Conservation (phyloP, 2,329 filamentous ascomycete genomes). For the Penicillium sp. region DNA sequence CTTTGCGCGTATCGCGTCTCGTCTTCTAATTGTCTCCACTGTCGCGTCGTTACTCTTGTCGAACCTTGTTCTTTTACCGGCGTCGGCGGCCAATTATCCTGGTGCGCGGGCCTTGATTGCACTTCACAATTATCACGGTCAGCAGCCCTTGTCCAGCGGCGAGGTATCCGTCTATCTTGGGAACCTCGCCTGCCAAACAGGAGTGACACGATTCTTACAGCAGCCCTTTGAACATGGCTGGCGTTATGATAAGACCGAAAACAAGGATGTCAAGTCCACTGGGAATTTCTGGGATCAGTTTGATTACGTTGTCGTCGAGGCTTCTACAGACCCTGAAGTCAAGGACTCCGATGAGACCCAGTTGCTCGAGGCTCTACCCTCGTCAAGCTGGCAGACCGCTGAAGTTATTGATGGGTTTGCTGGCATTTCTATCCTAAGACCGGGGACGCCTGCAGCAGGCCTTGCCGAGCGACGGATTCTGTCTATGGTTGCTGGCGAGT, state of each 20-base stretch:
- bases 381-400: constrained; percentile 54
- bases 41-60: constrained; percentile 64
- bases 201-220: constrained; percentile 64
- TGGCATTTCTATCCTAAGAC: constrained; percentile 54
- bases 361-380: constrained; percentile 39
- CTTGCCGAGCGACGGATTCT: constrained; percentile 42
- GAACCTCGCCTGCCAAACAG: constrained; percentile 66
- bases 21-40: constrained; percentile 63
- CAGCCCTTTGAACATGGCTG: constrained; percentile 44
- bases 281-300: constrained; percentile 61
- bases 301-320: constrained; percentile 62
- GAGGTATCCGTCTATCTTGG: constrained; percentile 56
- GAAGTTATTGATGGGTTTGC: constrained; percentile 56
- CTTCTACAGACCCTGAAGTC: constrained; percentile 27
- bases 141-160: constrained; percentile 18
- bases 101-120: constrained; percentile 74
- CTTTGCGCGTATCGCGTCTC: constrained; percentile 58
- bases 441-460: constrained; percentile 39
- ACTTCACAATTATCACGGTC: constrained; percentile 40
- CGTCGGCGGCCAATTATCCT: constrained; percentile 91
- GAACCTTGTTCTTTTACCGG: constrained; percentile 70
- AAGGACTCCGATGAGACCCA: constrained; percentile 39
- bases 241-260: constrained; percentile 65
- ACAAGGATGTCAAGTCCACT: constrained; percentile 51
- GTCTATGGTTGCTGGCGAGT: constrained; percentile 39